Conservation (phyloP, 1,139 yeast genomes). For the Pichiaceae sp. region DNA sequence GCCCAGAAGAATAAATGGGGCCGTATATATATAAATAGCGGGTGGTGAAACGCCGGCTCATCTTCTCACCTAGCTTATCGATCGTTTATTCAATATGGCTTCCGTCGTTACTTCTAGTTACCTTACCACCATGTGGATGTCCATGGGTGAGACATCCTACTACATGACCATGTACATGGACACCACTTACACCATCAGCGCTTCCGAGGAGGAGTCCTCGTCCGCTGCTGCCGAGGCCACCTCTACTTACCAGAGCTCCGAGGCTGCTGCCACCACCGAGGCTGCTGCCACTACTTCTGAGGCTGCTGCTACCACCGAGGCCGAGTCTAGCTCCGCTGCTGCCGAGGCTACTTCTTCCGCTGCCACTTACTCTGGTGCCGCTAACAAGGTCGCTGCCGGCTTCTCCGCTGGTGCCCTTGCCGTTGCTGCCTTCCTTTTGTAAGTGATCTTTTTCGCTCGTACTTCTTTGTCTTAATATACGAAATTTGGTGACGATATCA, state of each 20-base stretch:
- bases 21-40: too few relatives aligned
- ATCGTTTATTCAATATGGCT: too few relatives aligned
- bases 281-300: not conserved
- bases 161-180: constrained; percentile 1
- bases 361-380: not conserved
- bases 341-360: not conserved
- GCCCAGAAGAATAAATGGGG: too few relatives aligned
- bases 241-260: constrained; percentile 1
- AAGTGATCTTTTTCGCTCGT: too few relatives aligned
- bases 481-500: too few relatives aligned
- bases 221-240: constrained; percentile 3
- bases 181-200: not conserved
- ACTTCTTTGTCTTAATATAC: too few relatives aligned
- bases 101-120: not conserved
- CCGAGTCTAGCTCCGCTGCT: not conserved
- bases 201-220: not conserved
- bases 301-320: not conserved
- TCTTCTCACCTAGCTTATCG: too few relatives aligned
- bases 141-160: not conserved
- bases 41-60: too few relatives aligned
- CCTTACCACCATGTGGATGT: constrained; percentile 1
- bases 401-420: not conserved
- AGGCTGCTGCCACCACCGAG: not conserved
- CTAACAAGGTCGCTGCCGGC: not conserved
- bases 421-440: not conserved